Evolutionary conservation across 495 filamentous ascomycete species (phyloP).

Genomic region (Neurospora discreta): DNA sequence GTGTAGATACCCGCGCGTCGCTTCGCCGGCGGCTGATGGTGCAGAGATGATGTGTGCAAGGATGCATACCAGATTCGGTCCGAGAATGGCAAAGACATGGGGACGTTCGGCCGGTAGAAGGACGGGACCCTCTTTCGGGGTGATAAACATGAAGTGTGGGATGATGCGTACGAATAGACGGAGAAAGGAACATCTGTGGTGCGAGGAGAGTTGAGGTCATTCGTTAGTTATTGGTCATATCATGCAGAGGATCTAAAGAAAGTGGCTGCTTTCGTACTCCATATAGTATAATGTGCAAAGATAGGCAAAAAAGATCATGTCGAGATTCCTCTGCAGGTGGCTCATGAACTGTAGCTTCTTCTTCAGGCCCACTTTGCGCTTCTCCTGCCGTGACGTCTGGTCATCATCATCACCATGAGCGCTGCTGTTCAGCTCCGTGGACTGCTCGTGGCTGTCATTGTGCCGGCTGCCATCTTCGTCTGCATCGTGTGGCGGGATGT

Average conservation of each 20-base stretch:
- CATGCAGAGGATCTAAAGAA: not conserved
- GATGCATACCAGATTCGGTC: constrained; percentile 61
- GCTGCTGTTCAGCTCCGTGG: constrained; percentile 8
- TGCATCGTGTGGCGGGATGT: constrained; percentile 7
- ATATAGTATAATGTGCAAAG: constrained; percentile 79
- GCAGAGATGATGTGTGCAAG: constrained; percentile 55
- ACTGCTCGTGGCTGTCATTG: constrained; percentile 9
- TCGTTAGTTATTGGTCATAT: not conserved
- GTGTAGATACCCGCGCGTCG: constrained; percentile 69
- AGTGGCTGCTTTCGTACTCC: constrained; percentile 51
- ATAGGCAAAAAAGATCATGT: constrained; percentile 72
- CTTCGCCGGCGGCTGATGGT: constrained; percentile 58
- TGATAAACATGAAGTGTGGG: constrained; percentile 65
- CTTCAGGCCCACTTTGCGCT: constrained; percentile 30
- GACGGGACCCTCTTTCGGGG: constrained; percentile 53
- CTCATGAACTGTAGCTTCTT: constrained; percentile 58
- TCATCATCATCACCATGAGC: not conserved
- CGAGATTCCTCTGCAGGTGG: constrained; percentile 58
- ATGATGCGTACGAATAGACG: constrained; percentile 59
- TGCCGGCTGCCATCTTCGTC: constrained; percentile 16
- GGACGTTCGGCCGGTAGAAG: constrained; percentile 54
- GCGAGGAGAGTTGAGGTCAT: not conserved
- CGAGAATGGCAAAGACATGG: constrained; percentile 58
- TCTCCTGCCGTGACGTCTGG: constrained; percentile 6
- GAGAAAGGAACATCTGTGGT: constrained; percentile 62